Percentiles rank a stretch among this genome's conserved stretches.
Evolutionary conservation across 2,329 filamentous ascomycete genomes (phyloP).

Genomic region (Zasmidium citrigriseum): DNA sequence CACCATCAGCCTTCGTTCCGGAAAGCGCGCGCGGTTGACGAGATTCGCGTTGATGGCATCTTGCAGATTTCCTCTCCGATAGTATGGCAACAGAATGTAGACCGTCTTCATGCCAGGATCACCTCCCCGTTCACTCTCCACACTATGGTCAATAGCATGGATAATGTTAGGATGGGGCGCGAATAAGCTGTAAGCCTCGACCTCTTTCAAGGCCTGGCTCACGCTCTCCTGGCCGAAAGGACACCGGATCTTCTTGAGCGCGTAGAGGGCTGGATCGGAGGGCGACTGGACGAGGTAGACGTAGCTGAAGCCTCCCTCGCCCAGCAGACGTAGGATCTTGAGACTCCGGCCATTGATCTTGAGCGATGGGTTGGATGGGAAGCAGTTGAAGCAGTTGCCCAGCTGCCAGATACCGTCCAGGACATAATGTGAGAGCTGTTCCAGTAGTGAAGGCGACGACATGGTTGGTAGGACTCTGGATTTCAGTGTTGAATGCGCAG

Average conservation of each 20-base stretch:
- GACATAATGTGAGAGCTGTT: slow-evolving; percentile 59
- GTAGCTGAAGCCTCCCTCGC: slow-evolving; percentile 98
- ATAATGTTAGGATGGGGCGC: slow-evolving; percentile 82
- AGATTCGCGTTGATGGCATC: slow-evolving; percentile 98
- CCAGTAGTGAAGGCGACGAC: slow-evolving; percentile 32
- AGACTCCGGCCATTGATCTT: slow-evolving; percentile 95
- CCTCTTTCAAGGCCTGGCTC: slow-evolving; percentile 90
- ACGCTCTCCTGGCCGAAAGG: slow-evolving; percentile 97
- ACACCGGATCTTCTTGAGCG: slow-evolving; percentile 98
- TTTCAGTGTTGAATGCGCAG: not conserved
- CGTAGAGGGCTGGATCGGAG: slow-evolving; percentile 77
- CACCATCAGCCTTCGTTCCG: slow-evolving; percentile 82
- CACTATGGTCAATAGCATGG: slow-evolving; percentile 77
- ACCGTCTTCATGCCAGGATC: slow-evolving; percentile 82
- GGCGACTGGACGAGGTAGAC: slow-evolving; percentile 98
- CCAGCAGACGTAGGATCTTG: slow-evolving; percentile 90
- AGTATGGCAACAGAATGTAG: slow-evolving; percentile 95
- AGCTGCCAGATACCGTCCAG: slow-evolving; percentile 89
- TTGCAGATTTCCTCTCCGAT: slow-evolving; percentile 90
- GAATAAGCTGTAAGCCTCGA: slow-evolving; percentile 94
- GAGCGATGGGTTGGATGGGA: slow-evolving; percentile 88
- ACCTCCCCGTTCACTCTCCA: slow-evolving; percentile 65
- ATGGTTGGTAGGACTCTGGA: slow-evolving; percentile 9
- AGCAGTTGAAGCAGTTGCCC: slow-evolving; percentile 94
- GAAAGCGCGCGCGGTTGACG: slow-evolving; percentile 89